Evolutionary conservation across 2,329 filamentous ascomycete genomes (phyloP).

Genomic region (Aureobasidium lini): DNA sequence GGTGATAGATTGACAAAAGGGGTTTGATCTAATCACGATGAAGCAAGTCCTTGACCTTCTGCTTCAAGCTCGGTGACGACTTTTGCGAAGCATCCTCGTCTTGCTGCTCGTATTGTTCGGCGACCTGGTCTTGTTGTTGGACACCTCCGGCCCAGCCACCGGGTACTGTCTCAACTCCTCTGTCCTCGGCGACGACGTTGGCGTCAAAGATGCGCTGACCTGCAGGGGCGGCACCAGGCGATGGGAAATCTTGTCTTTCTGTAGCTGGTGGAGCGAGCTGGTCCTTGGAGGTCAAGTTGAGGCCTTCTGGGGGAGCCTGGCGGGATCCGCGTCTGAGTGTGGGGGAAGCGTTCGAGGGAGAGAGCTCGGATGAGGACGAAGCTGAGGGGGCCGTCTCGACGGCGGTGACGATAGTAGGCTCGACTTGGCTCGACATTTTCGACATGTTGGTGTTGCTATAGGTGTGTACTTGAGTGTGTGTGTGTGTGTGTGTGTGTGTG

Average conservation of each 20-base stretch:
- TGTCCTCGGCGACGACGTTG: slow-evolving; percentile 11
- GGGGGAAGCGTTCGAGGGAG: not conserved
- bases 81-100: not conserved
- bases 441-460: not conserved
- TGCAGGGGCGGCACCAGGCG: slow-evolving; percentile 9
- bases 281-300: not conserved
- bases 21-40: not conserved
- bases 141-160: slow-evolving; percentile 6
- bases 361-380: not conserved
- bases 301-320: not conserved
- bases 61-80: not conserved
- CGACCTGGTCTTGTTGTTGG: not conserved
- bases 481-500: not conserved
- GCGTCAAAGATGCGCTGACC: slow-evolving; percentile 14
- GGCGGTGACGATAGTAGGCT: slow-evolving; percentile 1
- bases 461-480: not conserved
- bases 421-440: slow-evolving; percentile 7
- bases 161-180: slow-evolving; percentile 4
- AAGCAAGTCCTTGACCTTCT: slow-evolving; percentile 12
- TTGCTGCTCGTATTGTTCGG: slow-evolving; percentile 6
- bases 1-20: too few species aligned
- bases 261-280: not conserved
- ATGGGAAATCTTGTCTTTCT: slow-evolving; percentile 10
- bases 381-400: not conserved
- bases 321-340: slow-evolving; percentile 1